Base-by-base conservation (phyloP, 106 monocot species). In the Dioscorea alata region DNA sequence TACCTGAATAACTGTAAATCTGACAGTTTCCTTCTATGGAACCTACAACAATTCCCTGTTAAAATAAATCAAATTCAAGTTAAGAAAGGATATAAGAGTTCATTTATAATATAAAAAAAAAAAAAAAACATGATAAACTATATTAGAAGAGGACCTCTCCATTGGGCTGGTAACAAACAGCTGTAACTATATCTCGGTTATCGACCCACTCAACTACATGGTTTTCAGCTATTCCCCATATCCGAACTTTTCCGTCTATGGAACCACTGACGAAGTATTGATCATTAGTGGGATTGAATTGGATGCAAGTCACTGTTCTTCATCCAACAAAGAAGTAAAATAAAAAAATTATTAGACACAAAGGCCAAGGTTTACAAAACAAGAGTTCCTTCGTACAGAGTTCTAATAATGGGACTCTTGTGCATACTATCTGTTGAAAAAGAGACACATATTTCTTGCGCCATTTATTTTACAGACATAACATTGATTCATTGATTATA, bases 181-280 rank as follows among this genome's bases (percentile, higher is more conserved):
- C 86, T 50, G 91, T 91, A 17, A 91, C 68, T 34, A 96, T 92
- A 59, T 96, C 89, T 66, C 72, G 81, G n/a, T 72, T 61, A 64
- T 92, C 86, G 70, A 63, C 76, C 96, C 96, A 96, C 21, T 82
- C 69, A 60, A 92, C 84, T 48, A 96, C 91, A 53, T 66, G 82
- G 20, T 74, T 61, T 49, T 64, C 60, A 22, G 57, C 28, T 48
- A 86, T 76, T 49, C 85, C 82, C 96, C 96, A 96, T 59, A 96
- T 81, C 24, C 96, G 91, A 64, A 96, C 69, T 71, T 88, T 92
- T 13, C 96, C 96, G 79, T 96, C 96, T 59, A 96, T 80, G 12
- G 84, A 96, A 23, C 96, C 91, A 69, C 88, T 96, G 51, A 92
- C 71, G 54, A 96, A 89, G 54, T 82, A 96, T 57, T 72, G 74